These are phyloP conservation scores for Tolypocladium pustulatum DNA, from an alignment of 2,329 filamentous ascomycete species.

Conservation along the genomic window DNA sequence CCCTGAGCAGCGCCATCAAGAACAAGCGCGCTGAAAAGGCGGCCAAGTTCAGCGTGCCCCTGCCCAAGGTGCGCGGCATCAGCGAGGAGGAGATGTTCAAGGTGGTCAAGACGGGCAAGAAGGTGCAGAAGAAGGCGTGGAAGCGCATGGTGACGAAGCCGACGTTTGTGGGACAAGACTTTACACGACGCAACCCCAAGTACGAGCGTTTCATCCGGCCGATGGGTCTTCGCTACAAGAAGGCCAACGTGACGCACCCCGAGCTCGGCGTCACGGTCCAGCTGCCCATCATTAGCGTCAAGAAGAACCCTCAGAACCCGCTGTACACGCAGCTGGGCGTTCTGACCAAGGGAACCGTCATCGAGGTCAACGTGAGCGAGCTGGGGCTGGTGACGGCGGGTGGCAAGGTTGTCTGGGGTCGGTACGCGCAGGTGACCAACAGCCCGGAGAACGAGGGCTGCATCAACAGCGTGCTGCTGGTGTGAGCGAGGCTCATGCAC, in stretches of 20 bases:
- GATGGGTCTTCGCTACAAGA: constrained; percentile 41
- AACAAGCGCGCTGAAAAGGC: constrained; percentile 92
- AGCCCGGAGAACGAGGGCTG: constrained; percentile 37
- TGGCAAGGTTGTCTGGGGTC: constrained; percentile 89
- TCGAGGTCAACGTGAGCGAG: constrained; percentile 91
- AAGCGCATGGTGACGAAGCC: constrained; percentile 56
- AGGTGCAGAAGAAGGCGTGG: constrained; percentile 76
- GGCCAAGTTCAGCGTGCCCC: constrained; percentile 80
- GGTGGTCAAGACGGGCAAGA: constrained; percentile 92
- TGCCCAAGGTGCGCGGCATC: constrained; percentile 88
- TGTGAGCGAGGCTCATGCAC: constrained; percentile 8
- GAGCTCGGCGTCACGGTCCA: constrained; percentile 82
- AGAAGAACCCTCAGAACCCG: constrained; percentile 67
- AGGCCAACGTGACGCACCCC: constrained; percentile 53
- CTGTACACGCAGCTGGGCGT: constrained; percentile 91
- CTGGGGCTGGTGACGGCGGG: constrained; percentile 81
- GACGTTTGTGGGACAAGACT: constrained; percentile 78
- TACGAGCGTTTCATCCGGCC: constrained; percentile 47
- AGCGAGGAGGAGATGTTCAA: constrained; percentile 97
- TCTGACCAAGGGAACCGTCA: constrained; percentile 65
- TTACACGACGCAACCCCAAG: constrained; percentile 80
- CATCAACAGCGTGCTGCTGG: constrained; percentile 28
- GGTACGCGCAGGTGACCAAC: constrained; percentile 51
- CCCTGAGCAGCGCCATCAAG: constrained; percentile 79
- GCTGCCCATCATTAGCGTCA: constrained; percentile 61